A percentile compares a stretch with the other conserved stretches of the same genome.
Evolutionary conservation across 108 stramenopile genomes (phyloP).

Genomic region (Nitzschia sp.): DNA sequence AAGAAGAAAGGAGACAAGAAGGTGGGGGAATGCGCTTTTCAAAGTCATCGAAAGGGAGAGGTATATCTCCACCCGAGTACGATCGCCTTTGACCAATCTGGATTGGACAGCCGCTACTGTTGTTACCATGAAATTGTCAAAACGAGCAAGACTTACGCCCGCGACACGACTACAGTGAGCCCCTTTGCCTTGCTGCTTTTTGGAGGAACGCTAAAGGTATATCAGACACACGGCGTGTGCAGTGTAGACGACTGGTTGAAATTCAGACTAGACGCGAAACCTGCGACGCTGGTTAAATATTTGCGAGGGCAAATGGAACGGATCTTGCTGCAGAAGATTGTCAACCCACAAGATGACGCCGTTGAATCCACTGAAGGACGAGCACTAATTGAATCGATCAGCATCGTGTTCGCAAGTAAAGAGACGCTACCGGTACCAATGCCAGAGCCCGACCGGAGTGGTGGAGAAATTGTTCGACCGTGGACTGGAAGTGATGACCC

Average conservation of each 20-base stretch:
- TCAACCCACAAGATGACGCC: conserved; percentile 56
- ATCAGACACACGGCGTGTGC: conserved; percentile 58
- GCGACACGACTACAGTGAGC: conserved; percentile 62
- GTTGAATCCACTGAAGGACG: conserved; percentile 43
- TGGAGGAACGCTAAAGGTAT: conserved; percentile 64
- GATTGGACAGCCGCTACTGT: conserved; percentile 62
- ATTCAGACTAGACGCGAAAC: conserved; percentile 58
- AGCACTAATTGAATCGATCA: conserved; percentile 58
- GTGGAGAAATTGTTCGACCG: conserved; percentile 42
- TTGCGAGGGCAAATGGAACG: conserved; percentile 59
- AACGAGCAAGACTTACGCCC: conserved; percentile 73
- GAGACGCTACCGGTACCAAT: conserved; percentile 8
- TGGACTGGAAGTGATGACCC: conserved; percentile 34
- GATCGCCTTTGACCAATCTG: conserved; percentile 53
- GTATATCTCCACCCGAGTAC: conserved; percentile 73
- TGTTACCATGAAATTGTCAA: conserved; percentile 80
- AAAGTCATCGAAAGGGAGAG: conserved; percentile 58
- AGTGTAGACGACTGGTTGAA: conserved; percentile 72
- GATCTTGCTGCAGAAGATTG: conserved; percentile 63
- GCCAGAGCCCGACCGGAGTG: conserved; percentile 29
- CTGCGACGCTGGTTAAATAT: conserved; percentile 73
- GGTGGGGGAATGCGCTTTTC: conserved; percentile 56
- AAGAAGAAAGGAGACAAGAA: conserved; percentile 38
- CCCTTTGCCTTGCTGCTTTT: conserved; percentile 70
- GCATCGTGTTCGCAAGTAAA: conserved; percentile 38